phyloP scores from a whole-genome alignment of 2,329 filamentous ascomycete genomes.

The Tolypocladium endophyticum region DNA sequence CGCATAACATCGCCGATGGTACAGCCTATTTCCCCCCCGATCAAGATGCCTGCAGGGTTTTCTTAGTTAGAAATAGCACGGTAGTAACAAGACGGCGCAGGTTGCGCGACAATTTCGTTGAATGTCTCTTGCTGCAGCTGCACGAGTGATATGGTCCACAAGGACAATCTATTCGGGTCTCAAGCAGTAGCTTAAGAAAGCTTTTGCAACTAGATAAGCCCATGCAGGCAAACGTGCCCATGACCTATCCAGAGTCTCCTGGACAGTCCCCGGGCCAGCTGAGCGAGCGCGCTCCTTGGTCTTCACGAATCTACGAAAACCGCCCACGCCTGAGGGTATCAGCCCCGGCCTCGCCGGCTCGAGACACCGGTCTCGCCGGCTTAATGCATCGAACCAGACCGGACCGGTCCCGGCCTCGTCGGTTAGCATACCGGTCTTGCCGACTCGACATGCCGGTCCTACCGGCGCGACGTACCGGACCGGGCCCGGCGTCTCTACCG shows the following conservation, averaged over 20 bases:
- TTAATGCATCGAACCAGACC: too few species aligned
- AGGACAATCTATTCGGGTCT: conserved; percentile 1
- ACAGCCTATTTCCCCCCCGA: background rate
- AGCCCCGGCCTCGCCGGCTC: too few species aligned
- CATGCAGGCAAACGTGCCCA: background rate
- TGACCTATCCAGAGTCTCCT: background rate
- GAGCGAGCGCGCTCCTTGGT: too few species aligned
- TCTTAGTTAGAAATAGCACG: background rate
- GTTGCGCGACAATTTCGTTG: background rate
- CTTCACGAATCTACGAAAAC: too few species aligned
- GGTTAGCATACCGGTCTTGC: too few species aligned
- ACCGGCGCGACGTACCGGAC: too few species aligned
- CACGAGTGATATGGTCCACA: background rate
- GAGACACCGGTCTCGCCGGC: too few species aligned
- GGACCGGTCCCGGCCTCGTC: too few species aligned
- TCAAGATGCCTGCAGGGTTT: background rate
- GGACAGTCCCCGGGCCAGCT: background rate
- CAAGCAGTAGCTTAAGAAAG: background rate
- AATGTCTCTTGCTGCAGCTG: background rate
- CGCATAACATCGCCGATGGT: background rate
- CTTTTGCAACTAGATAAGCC: background rate
- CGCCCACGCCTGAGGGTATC: too few species aligned
- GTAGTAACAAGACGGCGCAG: background rate
- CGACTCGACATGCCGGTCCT: too few species aligned
- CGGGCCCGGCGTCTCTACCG: too few species aligned